These are phyloP conservation scores for Chamaecyparis obtusa DNA, from an alignment of 75 land plant species.

Conservation along the genomic window DNA sequence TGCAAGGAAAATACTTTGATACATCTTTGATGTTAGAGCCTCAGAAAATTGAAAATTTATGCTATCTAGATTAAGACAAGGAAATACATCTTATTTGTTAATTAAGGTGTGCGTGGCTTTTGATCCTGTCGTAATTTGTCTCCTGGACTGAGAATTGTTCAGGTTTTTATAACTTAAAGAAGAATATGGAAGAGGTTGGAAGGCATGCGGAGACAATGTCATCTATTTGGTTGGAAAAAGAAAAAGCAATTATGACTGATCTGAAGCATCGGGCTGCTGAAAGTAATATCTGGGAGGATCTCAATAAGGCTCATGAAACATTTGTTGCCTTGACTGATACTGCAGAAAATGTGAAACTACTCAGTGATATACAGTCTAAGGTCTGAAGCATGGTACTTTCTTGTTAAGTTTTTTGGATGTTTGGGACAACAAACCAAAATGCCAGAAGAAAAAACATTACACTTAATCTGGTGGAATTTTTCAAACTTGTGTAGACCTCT, in stretches of 20 bases:
- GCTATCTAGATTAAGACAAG: neutral
- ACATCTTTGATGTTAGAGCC: neutral
- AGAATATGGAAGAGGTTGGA: constrained; percentile 55
- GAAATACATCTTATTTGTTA: neutral
- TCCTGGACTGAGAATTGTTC: constrained; percentile 8
- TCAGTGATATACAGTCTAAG: constrained; percentile 67
- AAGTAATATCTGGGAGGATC: constrained; percentile 88
- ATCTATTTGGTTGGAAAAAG: constrained; percentile 60
- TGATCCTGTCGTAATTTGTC: neutral
- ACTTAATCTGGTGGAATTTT: neutral
- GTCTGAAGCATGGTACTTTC: constrained; percentile 20
- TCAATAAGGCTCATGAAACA: constrained; percentile 68
- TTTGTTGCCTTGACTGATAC: constrained; percentile 67
- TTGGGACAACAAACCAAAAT: neutral
- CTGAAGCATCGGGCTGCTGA: constrained; percentile 74
- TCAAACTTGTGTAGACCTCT: neutral
- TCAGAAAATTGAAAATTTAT: neutral
- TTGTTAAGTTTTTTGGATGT: neutral
- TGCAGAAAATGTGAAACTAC: constrained; percentile 64
- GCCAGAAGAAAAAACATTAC: neutral
- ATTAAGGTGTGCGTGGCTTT: neutral
- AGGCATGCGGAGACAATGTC: constrained; percentile 58
- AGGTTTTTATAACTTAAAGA: constrained; percentile 85
- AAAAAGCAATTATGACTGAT: constrained; percentile 55
- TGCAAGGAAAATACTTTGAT: neutral